Percentiles rank a stretch among this genome's conserved stretches.
These are phyloP conservation scores for Closterium sp. DNA, from an alignment of 139 green algal species.

Conservation along the genomic window DNA sequence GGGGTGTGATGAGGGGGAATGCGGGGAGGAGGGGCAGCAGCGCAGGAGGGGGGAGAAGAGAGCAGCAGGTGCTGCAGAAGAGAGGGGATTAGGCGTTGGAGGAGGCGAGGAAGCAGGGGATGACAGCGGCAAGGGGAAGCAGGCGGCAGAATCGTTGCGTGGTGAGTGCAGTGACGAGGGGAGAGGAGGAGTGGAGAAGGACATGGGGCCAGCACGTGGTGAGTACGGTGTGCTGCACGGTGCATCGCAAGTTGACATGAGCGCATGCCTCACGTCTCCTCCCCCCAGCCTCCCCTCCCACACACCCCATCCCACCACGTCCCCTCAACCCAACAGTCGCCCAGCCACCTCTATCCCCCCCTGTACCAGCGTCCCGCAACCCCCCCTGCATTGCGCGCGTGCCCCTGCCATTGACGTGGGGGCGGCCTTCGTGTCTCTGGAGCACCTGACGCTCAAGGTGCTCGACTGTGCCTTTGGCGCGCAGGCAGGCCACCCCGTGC, in stretches of 20 bases:
- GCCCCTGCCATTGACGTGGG: not conserved
- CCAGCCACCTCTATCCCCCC: not conserved
- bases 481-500: not conserved
- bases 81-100: not conserved
- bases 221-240: not conserved
- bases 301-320: not conserved
- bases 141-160: not conserved
- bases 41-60: not conserved
- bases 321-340: not conserved
- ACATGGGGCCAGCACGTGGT: not conserved
- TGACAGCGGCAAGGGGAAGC: not conserved
- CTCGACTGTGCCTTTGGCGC: not conserved
- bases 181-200: not conserved
- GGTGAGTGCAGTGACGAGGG: not conserved
- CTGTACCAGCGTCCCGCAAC: not conserved
- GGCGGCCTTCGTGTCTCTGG: not conserved
- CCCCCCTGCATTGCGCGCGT: not conserved
- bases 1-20: not conserved
- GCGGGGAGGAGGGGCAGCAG: not conserved
- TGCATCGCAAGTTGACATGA: not conserved
- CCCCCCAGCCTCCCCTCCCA: not conserved
- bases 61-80: not conserved
- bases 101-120: not conserved
- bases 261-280: not conserved
- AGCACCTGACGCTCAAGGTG: not conserved